phyloP scores from a whole-genome alignment of 1,139 yeast species.

The Petasospora rhodanensis region DNA sequence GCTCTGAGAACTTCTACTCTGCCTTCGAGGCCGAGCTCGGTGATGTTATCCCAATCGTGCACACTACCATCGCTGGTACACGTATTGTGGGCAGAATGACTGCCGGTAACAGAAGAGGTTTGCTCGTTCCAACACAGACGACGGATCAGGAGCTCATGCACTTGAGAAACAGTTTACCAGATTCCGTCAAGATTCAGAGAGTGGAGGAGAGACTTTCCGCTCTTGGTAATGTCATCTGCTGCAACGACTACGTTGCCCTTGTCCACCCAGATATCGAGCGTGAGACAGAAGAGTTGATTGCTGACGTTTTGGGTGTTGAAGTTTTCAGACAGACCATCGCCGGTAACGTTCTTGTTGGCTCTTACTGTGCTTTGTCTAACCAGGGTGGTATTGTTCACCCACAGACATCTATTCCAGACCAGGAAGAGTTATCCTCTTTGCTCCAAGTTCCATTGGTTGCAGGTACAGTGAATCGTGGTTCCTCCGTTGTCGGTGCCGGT shows the following conservation, averaged over 20 bases:
- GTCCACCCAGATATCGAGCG: conserved; percentile 99
- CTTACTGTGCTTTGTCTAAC: conserved; percentile 90
- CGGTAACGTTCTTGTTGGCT: conserved; percentile 95
- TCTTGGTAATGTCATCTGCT: conserved; percentile 94
- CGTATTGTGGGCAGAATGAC: conserved; percentile 98
- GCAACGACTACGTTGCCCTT: conserved; percentile 97
- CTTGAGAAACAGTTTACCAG: conserved; percentile 96
- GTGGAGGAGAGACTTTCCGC: conserved; percentile 97
- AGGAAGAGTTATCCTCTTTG: conserved; percentile 92
- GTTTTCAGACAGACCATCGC: conserved; percentile 99
- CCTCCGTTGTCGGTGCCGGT: conserved; percentile 97
- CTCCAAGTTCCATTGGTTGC: conserved; percentile 98
- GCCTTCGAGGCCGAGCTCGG: conserved; percentile 98
- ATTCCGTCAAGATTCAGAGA: conserved; percentile 90
- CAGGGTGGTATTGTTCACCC: conserved; percentile 99
- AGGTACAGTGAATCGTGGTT: conserved; percentile 97
- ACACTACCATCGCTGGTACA: conserved; percentile 96
- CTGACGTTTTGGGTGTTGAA: conserved; percentile 98
- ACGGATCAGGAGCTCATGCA: conserved; percentile 99
- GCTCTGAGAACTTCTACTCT: conserved; percentile 94
- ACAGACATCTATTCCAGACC: conserved; percentile 94
- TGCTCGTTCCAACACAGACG: conserved; percentile 94
- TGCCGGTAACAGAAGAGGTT: conserved; percentile 97
- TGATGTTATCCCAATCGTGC: conserved; percentile 93
- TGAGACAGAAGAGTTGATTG: conserved; percentile 97